Base-by-base conservation (phyloP, 2,329 filamentous ascomycete species). In the Fusarium armeniacum region DNA sequence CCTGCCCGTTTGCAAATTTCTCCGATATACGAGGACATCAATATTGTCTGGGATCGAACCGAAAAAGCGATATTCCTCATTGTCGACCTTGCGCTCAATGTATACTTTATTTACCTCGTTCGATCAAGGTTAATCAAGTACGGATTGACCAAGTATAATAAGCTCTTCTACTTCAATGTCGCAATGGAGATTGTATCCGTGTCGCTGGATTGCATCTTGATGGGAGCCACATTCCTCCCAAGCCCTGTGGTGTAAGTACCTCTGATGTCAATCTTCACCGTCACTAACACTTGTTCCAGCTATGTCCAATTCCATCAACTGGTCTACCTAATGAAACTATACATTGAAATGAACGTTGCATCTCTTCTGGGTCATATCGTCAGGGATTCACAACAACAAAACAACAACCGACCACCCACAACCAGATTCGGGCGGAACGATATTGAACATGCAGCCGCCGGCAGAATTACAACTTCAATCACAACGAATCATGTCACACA, bases 81-180 rank as follows among this genome's bases (percentile, higher is more conserved):
- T 3, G 46, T 70, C 9, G 67, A 70, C 18, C 58, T 53, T 5
- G 41, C 55, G 3, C 76, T 83, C 8, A 81, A 85, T 61, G 46
- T 69, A 2, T 72, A 75, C 49, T 69, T 59, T 7, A 58, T 69
- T 24, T 77, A 82, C 20, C 74, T 85, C 2, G 80, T 84, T 71
- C 83, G 84, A 62, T 84, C 84, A 52, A 84, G 64, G 49, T 22
- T 64, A 7, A 67, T 70, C 18, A 43, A 78, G 32, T 80, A 83
- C 38, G 83, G 84, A 6, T 76, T 86, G 1, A 79, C 79, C 4
- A 85, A 86, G 67, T 85, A 85, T 65, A 52, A 53, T 79, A 80
- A 59, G 73, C 77, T n/a, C 76, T 86, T n/a, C 78, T 83, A 24
- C 75, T 75, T 74, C 41, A 76, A 76, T 11, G 35, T 76, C 9